Conservation (phyloP, 2,329 filamentous ascomycete genomes). For the Xenosphaeropsis pyriputrescens region DNA sequence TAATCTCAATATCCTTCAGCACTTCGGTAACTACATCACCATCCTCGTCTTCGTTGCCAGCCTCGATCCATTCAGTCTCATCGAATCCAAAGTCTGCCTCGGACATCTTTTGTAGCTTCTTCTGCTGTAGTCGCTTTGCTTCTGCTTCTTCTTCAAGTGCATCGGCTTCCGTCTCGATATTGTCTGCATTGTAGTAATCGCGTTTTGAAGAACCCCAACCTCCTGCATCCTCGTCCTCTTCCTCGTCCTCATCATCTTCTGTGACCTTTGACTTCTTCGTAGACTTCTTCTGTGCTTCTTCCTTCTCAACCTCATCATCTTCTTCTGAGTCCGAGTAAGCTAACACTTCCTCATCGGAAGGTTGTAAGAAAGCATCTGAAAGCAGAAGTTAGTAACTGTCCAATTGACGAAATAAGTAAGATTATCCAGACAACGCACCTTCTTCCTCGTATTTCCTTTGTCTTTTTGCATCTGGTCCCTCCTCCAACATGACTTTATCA, state of each 20-base stretch:
- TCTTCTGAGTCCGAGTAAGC: constrained; percentile 28
- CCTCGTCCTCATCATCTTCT: constrained; percentile 32
- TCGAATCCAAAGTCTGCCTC: constrained; percentile 92
- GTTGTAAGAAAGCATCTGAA: constrained; percentile 35
- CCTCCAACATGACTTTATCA: constrained; percentile 76
- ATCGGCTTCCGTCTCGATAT: constrained; percentile 46
- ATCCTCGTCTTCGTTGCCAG: constrained; percentile 32
- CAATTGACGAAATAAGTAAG: background rate
- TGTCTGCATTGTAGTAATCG: constrained; percentile 87
- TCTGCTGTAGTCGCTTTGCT: constrained; percentile 75
- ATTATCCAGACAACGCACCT: constrained; percentile 22
- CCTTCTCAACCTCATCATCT: constrained; percentile 17
- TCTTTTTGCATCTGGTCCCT: constrained; percentile 66
- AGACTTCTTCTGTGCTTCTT: constrained; percentile 9
- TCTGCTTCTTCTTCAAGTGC: constrained; percentile 88
- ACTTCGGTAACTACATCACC: constrained; percentile 65
- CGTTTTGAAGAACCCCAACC: constrained; percentile 82
- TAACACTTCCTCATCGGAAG: constrained; percentile 49
- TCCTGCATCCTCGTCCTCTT: constrained; percentile 41
- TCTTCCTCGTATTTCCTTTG: constrained; percentile 57
- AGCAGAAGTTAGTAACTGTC: constrained; percentile 4
- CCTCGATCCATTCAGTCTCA: constrained; percentile 67
- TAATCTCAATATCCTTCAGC: constrained; percentile 71
- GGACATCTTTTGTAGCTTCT: constrained; percentile 77
- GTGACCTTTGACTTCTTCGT: constrained; percentile 46